These are phyloP conservation scores for Poterioochromonas sp. DNA, from an alignment of 352 stramenopile genomes.

Conservation along the genomic window DNA sequence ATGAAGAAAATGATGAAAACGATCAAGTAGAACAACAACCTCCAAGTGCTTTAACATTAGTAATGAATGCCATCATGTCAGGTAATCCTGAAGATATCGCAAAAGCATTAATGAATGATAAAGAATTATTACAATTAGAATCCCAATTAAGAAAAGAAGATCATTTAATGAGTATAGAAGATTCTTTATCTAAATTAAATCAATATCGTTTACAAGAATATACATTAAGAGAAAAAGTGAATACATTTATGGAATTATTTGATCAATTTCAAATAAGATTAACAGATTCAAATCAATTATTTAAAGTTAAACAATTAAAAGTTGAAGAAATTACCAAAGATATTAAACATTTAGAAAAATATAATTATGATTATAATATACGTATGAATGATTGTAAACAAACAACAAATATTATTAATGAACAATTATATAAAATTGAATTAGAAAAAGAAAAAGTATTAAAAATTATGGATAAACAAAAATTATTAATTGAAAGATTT, in stretches of 20 bases:
- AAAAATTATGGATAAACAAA: neutral
- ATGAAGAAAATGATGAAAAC: neutral
- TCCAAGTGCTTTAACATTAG: too few relatives aligned
- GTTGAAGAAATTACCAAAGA: neutral
- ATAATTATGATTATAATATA: neutral
- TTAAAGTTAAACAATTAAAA: neutral
- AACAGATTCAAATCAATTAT: conserved; percentile 2
- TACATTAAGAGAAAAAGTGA: neutral
- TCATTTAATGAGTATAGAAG: neutral
- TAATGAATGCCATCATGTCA: too few relatives aligned
- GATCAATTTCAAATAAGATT: neutral
- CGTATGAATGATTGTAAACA: neutral
- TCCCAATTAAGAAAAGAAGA: too few relatives aligned
- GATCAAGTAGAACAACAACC: neutral
- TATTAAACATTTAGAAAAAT: neutral
- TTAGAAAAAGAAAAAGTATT: neutral
- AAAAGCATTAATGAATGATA: too few relatives aligned
- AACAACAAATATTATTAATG: neutral
- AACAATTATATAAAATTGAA: neutral
- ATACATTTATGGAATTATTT: conserved; percentile 7
- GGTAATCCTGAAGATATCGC: too few relatives aligned
- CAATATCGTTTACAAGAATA: neutral
- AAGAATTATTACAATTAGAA: too few relatives aligned
- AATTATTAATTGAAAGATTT: neutral
- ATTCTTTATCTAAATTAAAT: neutral